Base-by-base conservation (phyloP, 2,329 filamentous ascomycete species). In the Cadophora malorum region DNA sequence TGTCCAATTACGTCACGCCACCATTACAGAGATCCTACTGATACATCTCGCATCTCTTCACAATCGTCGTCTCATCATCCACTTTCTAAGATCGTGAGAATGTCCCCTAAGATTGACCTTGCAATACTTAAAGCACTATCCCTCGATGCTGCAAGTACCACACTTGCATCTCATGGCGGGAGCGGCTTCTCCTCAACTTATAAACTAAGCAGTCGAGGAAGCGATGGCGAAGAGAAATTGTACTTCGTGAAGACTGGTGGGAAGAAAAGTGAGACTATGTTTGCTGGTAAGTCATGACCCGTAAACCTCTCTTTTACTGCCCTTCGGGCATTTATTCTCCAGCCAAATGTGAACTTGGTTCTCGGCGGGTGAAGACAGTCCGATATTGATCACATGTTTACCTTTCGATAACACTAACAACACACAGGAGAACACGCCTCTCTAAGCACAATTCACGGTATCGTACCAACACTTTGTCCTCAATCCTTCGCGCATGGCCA, bases 211-310 rank as follows among this genome's bases (percentile, higher is more conserved):
- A 80, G 80, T 5, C 80, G 78, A 64, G 75, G 38, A 31, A 58
- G 64, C 5, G 61, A 72, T 50, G 73, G 70, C n/a, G 63, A 69
- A 38, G 72, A 74, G 63, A 75, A 72, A 58, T 31, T 70, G n/a
- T 94, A 86, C 74, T 95, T 94, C 77, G 86, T 94, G 79, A 94
- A 95, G 79, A 92, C 85, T 0, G 90, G 88, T 0, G 90, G 89
- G 0, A 76, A 80, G 2, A 84, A 86, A 21, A 85, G 90, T 0
- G 84, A 86, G 58, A 71, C 84, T 45, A 94, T 94, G 91, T 94
- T 94, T 76, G 80, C 82, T 79, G 91, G 89, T 89, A 65, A 50
- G 61, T 68, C 6, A 12, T 33, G 12, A 2, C 19, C 12, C 33
- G 19, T 19, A 25, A 25, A n/a, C 33, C 41, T n/a, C 23, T 45